A percentile compares a stretch with the other conserved stretches of the same genome.
Conservation (phyloP, 2,329 filamentous ascomycete species). For the Xylariomycetidae sp. region DNA sequence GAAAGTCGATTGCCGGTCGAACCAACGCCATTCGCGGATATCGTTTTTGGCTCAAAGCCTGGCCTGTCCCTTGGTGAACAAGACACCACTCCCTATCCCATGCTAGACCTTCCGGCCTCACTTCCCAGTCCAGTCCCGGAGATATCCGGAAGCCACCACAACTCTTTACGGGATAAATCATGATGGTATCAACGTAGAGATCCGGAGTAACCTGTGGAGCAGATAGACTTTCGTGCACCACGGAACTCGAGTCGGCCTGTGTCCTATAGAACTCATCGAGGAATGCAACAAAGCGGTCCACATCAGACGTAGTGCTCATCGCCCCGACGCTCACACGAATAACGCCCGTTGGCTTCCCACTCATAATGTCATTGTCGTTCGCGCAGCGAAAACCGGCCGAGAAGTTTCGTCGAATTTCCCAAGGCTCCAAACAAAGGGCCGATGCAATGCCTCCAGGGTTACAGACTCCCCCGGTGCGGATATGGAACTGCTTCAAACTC, state of each 20-base stretch:
- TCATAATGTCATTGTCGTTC: conserved; percentile 71
- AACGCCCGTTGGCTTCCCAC: conserved; percentile 81
- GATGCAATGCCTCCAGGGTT: conserved; percentile 82
- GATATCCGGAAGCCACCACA: conserved; percentile 76
- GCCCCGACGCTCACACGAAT: conserved; percentile 82
- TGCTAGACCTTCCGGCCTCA: conserved; percentile 73
- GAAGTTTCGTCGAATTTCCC: conserved; percentile 82
- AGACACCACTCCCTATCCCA: conserved; percentile 99
- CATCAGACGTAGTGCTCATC: conserved; percentile 76
- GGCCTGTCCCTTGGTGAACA: conserved; percentile 77
- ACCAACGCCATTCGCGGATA: conserved; percentile 85
- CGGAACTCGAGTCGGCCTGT: conserved; percentile 9
- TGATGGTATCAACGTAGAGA: conserved; percentile 57
- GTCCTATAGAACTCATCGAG: conserved; percentile 59
- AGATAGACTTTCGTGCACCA: not conserved
- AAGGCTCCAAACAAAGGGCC: conserved; percentile 65
- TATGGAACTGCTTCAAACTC: conserved; percentile 68
- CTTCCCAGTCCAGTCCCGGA: conserved; percentile 59
- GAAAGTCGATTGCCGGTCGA: conserved; percentile 66
- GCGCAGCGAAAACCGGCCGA: conserved; percentile 81
- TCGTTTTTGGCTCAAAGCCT: conserved; percentile 81
- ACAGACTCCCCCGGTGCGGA: conserved; percentile 84
- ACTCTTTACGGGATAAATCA: conserved; percentile 90
- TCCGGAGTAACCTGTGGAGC: conserved; percentile 4
- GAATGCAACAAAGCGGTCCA: conserved; percentile 66